Evolutionary conservation across 768 basidiomycete species (phyloP).

Genomic region (Naganishia friedmannii): DNA sequence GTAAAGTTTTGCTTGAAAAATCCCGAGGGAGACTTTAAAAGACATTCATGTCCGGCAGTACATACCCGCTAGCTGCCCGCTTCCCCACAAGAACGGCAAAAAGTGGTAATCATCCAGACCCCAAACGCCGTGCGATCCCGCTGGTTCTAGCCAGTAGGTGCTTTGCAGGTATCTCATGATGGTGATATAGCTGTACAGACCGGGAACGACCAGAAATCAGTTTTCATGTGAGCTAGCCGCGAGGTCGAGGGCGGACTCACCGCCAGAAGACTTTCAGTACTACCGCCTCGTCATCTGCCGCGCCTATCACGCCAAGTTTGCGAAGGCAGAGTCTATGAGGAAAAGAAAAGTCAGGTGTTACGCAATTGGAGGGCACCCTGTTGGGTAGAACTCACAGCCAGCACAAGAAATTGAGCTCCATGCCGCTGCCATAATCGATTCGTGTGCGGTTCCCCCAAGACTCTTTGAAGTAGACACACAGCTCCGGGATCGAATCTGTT

Average conservation of each 20-base stretch:
- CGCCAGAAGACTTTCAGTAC: slow-evolving; percentile 87
- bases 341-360: background rate
- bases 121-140: slow-evolving; percentile 98
- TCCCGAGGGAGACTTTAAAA: no score
- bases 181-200: slow-evolving; percentile 50
- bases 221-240: background rate
- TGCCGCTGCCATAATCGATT: slow-evolving; percentile 99
- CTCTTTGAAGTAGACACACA: slow-evolving; percentile 76
- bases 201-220: no score
- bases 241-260: slow-evolving; percentile 54
- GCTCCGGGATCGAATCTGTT: slow-evolving; percentile 11
- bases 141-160: slow-evolving; percentile 84
- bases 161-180: slow-evolving; percentile 59
- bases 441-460: slow-evolving; percentile 86
- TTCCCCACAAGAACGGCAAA: slow-evolving; percentile 65
- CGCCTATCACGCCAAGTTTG: slow-evolving; percentile 63
- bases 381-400: slow-evolving; percentile 73
- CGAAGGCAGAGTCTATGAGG: slow-evolving; percentile 70
- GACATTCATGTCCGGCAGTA: background rate
- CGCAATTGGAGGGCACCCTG: background rate
- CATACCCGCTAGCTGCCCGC: slow-evolving; percentile 47
- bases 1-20: no score
- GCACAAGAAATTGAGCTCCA: slow-evolving; percentile 96
- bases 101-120: slow-evolving; percentile 97
- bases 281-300: slow-evolving; percentile 68